Conservation (phyloP, 176 grass and related monocot genomes). For the Aegilops longissima region DNA sequence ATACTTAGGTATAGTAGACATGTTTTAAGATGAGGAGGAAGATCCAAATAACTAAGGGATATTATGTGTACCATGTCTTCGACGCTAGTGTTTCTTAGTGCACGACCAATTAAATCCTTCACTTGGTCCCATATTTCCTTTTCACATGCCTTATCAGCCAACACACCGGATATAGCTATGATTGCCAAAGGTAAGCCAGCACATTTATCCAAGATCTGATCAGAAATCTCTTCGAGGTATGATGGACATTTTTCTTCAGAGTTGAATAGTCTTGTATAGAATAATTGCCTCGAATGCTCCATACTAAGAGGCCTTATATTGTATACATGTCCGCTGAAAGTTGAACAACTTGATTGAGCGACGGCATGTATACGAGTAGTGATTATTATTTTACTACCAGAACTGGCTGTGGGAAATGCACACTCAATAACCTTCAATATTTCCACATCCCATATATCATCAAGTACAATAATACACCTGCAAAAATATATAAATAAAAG, state of each 20-base stretch:
- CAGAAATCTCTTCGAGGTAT: neutral
- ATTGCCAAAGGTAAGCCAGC: neutral
- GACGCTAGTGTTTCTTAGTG: neutral
- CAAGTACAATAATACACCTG: neutral
- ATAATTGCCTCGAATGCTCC: neutral
- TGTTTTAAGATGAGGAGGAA: slow-evolving; percentile 25
- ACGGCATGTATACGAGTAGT: neutral
- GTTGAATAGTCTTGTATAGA: neutral
- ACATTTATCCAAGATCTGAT: neutral
- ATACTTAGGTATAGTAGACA: slow-evolving; percentile 37
- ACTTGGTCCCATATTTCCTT: neutral
- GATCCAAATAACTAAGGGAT: slow-evolving; percentile 20
- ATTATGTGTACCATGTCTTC: slow-evolving; percentile 2
- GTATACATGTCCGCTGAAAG: neutral
- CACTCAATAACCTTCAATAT: neutral
- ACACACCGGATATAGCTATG: neutral
- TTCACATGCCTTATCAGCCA: neutral
- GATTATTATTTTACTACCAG: neutral
- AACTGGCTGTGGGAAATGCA: neutral
- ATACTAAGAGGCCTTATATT: neutral
- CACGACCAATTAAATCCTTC: neutral
- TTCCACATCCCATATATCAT: neutral
- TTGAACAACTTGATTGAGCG: neutral
- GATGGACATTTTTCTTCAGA: neutral
- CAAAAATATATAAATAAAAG: neutral